Evolutionary conservation across 83 land plant species (phyloP).

Genomic region (Picea abies): DNA sequence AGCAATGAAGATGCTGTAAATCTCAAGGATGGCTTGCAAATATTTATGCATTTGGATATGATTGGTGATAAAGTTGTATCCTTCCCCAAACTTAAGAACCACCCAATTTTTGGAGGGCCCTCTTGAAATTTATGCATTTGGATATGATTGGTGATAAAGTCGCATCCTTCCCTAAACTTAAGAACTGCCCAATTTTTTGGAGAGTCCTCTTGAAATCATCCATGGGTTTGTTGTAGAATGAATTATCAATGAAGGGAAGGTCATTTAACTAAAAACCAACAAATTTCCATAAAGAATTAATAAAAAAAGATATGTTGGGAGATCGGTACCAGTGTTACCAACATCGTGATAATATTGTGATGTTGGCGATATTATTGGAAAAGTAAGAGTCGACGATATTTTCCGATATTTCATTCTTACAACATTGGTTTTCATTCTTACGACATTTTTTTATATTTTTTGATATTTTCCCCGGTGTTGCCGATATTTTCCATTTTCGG

Average conservation of each 20-base stretch:
- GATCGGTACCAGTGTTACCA: not conserved
- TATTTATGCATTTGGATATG: constrained; percentile 31
- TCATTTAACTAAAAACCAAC: not conserved
- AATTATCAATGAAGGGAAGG: constrained; percentile 44
- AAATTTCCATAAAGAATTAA: constrained; percentile 31
- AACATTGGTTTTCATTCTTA: too few relatives aligned
- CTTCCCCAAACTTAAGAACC: constrained; percentile 10
- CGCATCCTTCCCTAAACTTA: not conserved
- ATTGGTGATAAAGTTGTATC: constrained; percentile 21
- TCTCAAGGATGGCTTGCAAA: constrained; percentile 24
- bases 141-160: constrained; percentile 28
- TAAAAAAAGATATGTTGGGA: constrained; percentile 41
- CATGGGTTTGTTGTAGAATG: constrained; percentile 34
- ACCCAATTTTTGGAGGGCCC: constrained; percentile 36
- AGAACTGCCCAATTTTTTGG: constrained; percentile 31
- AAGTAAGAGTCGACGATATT: too few relatives aligned
- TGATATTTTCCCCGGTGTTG: too few relatives aligned
- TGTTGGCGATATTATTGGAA: too few relatives aligned
- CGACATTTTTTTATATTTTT: too few relatives aligned
- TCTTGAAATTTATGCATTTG: constrained; percentile 20
- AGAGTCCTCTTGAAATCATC: constrained; percentile 34
- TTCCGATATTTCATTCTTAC: too few relatives aligned
- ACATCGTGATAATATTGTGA: too few relatives aligned
- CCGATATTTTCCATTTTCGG: too few relatives aligned
- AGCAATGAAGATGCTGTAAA: constrained; percentile 31